phyloP scores from a whole-genome alignment of 768 basidiomycete species.

The Galerina marginata region DNA sequence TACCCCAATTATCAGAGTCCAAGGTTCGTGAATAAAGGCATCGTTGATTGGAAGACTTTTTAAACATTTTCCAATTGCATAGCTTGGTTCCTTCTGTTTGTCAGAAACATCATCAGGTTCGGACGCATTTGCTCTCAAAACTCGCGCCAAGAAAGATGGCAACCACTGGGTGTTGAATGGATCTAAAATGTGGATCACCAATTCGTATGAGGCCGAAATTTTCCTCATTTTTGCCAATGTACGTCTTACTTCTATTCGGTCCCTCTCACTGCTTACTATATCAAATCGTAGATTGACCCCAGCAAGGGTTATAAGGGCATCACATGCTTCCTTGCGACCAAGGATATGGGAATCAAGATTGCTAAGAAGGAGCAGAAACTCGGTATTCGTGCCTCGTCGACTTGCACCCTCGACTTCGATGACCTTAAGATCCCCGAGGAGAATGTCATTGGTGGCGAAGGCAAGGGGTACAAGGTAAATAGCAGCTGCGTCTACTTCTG shows the following conservation, averaged over 20 bases:
- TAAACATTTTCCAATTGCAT: background rate
- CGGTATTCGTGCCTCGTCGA: constrained; percentile 95
- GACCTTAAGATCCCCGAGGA: constrained; percentile 83
- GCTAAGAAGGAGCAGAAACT: constrained; percentile 99
- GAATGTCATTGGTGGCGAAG: constrained; percentile 91
- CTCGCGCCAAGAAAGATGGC: constrained; percentile 88
- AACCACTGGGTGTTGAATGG: constrained; percentile 89
- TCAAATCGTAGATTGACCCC: constrained; percentile 65
- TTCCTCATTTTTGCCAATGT: constrained; percentile 97
- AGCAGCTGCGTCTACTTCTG: background rate
- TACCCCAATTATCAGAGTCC: constrained; percentile 79
- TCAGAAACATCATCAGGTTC: constrained; percentile 94
- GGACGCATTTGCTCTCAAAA: constrained; percentile 96
- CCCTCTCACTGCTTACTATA: background rate
- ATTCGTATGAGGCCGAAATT: constrained; percentile 89
- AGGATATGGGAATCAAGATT: constrained; percentile 95
- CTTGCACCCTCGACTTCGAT: constrained; percentile 94
- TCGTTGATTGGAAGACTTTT: background rate
- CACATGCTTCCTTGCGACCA: constrained; percentile 95
- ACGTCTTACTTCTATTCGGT: constrained; percentile 25
- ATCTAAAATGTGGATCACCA: constrained; percentile 99
- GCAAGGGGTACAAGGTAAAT: constrained; percentile 86
- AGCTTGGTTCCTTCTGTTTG: constrained; percentile 96
- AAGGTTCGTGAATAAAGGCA: constrained; percentile 54
- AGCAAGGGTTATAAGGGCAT: constrained; percentile 99